Conservation (phyloP, 1,284 basidiomycete genomes). For the Malassezia cuniculi region DNA sequence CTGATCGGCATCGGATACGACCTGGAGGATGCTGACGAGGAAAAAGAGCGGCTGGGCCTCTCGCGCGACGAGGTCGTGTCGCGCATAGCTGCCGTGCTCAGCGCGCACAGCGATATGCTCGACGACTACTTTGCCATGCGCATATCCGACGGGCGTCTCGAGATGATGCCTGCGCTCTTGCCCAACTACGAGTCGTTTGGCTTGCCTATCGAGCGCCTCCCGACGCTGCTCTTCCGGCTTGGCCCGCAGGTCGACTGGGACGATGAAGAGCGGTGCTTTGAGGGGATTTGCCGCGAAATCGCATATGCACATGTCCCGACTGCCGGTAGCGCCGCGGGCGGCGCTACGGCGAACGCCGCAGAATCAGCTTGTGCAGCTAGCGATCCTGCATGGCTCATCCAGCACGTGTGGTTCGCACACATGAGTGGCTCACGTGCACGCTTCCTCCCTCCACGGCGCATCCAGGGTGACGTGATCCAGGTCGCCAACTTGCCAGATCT, state of each 20-base stretch:
- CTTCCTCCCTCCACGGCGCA: conserved; percentile 9
- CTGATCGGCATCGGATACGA: conserved; percentile 69
- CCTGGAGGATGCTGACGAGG: conserved; percentile 50
- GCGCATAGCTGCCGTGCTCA: conserved; percentile 39
- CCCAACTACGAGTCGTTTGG: conserved; percentile 68
- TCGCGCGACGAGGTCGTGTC: conserved; percentile 52
- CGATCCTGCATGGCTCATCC: conserved; percentile 13
- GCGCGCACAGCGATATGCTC: conserved; percentile 64
- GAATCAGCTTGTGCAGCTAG: not conserved
- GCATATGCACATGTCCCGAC: conserved; percentile 44
- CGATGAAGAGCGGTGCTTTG: conserved; percentile 71
- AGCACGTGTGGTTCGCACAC: conserved; percentile 32
- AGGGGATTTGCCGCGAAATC: conserved; percentile 69
- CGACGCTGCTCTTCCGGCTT: conserved; percentile 32
- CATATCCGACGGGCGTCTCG: conserved; percentile 53
- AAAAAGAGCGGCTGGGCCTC: conserved; percentile 31
- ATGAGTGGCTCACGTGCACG: conserved; percentile 15
- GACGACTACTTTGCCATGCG: conserved; percentile 75
- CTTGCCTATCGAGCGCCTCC: conserved; percentile 57
- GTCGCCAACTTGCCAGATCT: conserved; percentile 37
- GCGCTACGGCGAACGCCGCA: not conserved
- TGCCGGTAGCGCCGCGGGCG: conserved; percentile 46
- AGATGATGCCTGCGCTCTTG: conserved; percentile 67
- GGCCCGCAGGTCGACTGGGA: conserved; percentile 67
- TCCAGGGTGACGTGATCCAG: conserved; percentile 18